Base-by-base conservation (phyloP, 345 rosid genomes). In the Hibiscus tridactylites region DNA sequence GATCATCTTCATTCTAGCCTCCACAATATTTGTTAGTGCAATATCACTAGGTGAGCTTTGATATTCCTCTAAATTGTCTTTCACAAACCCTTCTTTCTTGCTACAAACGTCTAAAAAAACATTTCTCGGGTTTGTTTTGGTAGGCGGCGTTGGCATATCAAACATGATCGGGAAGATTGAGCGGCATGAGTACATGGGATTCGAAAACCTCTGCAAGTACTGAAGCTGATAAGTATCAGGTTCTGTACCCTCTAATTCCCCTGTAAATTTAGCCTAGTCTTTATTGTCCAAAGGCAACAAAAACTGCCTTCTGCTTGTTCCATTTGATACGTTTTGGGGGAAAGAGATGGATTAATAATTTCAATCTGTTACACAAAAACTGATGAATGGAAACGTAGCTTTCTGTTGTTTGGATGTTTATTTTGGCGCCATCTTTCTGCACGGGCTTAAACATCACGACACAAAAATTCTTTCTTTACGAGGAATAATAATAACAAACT, bases 1-100 rank as follows among this genome's bases (percentile, higher is more conserved):
- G 24, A 87, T 88, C 61, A 85, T 88, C 77, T 88, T 88, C 86
- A 87, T 87, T 66, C 83, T 88, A 1, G 85, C 93, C 3, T 84
- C 65, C 31, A 88, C 82, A 24, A 85, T 88, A 29, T 85, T 88
- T 13, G 69, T 84, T 68, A 86, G 93, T 15, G 89, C 91, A 3
- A 68, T 86, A 73, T 85, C 88, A 9, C 88, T 88, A 47, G 91
- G 91, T 88, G 80, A 78, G 73, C 57, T 6, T 24, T 15, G 19
- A 12, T 64, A 50, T 44, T 49, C 5, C 12, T 52, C 17, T 15
- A 24, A 39, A 58, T 31, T 35, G 64, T 60, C 24, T 39, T 15
- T 15, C 49, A 12, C 19, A 49, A 31, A 35, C 33, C 4, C 44
- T 17, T 24, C 37, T 47, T 19, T 58, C 42, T 3, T 46, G 66